These are phyloP conservation scores for Calonectria pseudoturangicola DNA, from an alignment of 2,329 filamentous ascomycete genomes.

Conservation along the genomic window DNA sequence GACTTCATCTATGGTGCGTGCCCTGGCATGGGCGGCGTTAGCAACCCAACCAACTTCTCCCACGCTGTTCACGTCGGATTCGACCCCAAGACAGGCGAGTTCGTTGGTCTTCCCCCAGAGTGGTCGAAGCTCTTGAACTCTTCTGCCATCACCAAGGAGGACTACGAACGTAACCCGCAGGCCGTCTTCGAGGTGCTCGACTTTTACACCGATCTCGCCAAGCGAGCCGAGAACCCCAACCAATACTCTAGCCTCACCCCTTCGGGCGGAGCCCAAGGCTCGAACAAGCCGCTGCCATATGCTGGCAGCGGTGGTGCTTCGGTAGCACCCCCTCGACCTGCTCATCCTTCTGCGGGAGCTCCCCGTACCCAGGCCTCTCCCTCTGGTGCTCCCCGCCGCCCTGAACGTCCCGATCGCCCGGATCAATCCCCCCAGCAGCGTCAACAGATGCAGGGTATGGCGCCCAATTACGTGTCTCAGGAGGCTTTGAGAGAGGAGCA, in stretches of 20 bases:
- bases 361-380: constrained; percentile 65
- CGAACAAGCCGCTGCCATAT: constrained; percentile 79
- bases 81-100: constrained; percentile 94
- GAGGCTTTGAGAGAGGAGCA: constrained; percentile 73
- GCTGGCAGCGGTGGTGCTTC: constrained; percentile 66
- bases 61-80: constrained; percentile 98
- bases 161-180: constrained; percentile 97
- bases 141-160: constrained; percentile 97
- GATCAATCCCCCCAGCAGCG: constrained; percentile 69
- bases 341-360: constrained; percentile 64
- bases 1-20: constrained; percentile 98
- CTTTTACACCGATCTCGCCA: constrained; percentile 90
- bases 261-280: constrained; percentile 68
- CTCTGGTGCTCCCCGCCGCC: constrained; percentile 65
- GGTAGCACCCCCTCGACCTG: constrained; percentile 82
- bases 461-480: constrained; percentile 71
- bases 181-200: constrained; percentile 87
- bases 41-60: constrained; percentile 98
- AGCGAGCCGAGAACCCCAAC: constrained; percentile 82
- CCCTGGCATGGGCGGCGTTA: constrained; percentile 97
- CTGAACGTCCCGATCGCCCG: constrained; percentile 63
- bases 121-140: constrained; percentile 98
- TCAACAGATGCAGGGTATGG: constrained; percentile 75
- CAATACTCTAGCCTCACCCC: constrained; percentile 81
- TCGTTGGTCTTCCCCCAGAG: constrained; percentile 94